Conservation (phyloP, 2,329 filamentous ascomycete species). For the Chrysosporium keratinophilum region DNA sequence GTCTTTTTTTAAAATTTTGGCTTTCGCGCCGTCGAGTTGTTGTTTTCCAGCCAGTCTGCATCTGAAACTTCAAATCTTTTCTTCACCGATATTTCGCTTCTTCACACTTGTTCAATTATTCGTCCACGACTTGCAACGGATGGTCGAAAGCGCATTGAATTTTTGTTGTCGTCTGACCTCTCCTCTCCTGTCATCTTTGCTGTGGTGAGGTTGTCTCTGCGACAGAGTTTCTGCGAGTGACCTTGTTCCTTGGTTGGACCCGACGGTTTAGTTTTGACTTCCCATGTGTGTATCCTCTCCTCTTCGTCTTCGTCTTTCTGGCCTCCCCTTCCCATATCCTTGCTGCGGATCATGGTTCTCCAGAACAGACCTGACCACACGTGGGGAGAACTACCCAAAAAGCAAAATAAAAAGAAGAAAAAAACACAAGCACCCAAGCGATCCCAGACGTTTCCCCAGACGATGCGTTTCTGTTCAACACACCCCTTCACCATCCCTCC, state of each 20-base stretch:
- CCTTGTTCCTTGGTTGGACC: neutral
- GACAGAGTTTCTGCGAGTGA: slow-evolving; percentile 1
- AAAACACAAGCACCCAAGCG: neutral
- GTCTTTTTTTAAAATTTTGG: neutral
- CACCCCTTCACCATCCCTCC: neutral
- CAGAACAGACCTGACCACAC: slow-evolving; percentile 1
- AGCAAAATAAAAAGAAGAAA: neutral
- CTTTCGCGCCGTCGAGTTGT: neutral
- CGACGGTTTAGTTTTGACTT: slow-evolving; percentile 1
- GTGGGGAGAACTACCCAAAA: slow-evolving; percentile 6
- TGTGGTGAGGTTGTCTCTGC: neutral
- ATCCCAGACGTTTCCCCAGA: neutral
- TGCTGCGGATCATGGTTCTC: slow-evolving; percentile 12
- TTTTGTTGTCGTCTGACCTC: neutral
- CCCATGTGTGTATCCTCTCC: neutral
- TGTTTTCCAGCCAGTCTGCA: neutral
- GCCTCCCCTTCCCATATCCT: neutral
- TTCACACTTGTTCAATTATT: neutral
- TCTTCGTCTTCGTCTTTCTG: neutral
- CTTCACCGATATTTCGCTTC: slow-evolving; percentile 9
- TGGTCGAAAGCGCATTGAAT: neutral
- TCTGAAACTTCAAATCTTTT: neutral
- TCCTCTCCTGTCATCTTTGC: neutral
- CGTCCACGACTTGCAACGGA: neutral
- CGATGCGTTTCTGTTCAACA: neutral